Conservation (phyloP, 352 stramenopile species). For the Phytopythium delawarense region DNA sequence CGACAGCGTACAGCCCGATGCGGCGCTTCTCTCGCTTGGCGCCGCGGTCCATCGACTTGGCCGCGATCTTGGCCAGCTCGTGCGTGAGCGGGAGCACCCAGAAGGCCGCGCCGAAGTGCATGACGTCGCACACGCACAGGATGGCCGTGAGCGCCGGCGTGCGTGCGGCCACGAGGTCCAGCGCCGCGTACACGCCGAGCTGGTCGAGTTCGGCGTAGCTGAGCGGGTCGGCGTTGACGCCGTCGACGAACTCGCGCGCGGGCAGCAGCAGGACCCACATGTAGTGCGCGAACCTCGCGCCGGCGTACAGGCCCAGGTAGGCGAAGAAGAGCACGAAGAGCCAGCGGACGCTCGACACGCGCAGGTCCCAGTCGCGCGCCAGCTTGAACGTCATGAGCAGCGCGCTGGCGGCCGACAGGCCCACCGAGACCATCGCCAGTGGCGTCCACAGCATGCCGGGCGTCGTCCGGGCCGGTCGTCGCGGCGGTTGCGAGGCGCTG, state of each 20-base stretch:
- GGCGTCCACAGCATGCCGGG: slow-evolving; percentile 31
- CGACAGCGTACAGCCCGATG: slow-evolving; percentile 34
- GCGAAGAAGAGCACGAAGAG: slow-evolving; percentile 55
- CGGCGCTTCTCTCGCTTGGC: slow-evolving; percentile 29
- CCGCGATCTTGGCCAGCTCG: slow-evolving; percentile 54
- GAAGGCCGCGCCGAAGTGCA: slow-evolving; percentile 43
- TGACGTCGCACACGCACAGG: slow-evolving; percentile 41
- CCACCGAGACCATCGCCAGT: slow-evolving; percentile 23
- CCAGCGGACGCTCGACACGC: slow-evolving; percentile 51
- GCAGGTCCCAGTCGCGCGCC: slow-evolving; percentile 40
- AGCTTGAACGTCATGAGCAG: slow-evolving; percentile 39
- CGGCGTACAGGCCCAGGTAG: slow-evolving; percentile 39
- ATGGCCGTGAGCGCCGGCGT: slow-evolving; percentile 26
- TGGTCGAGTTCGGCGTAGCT: slow-evolving; percentile 38
- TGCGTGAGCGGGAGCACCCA: slow-evolving; percentile 51
- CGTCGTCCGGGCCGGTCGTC: background rate
- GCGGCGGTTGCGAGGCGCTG: background rate
- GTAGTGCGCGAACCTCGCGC: slow-evolving; percentile 28
- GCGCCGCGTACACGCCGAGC: slow-evolving; percentile 40
- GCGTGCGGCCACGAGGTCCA: slow-evolving; percentile 22
- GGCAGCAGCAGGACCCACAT: slow-evolving; percentile 38
- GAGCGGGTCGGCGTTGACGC: slow-evolving; percentile 24
- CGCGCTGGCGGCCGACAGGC: slow-evolving; percentile 30
- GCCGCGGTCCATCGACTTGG: slow-evolving; percentile 62
- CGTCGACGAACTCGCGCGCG: slow-evolving; percentile 25